These are phyloP conservation scores for Fusarium burgessii DNA, from an alignment of 2,329 filamentous ascomycete genomes.

Conservation along the genomic window DNA sequence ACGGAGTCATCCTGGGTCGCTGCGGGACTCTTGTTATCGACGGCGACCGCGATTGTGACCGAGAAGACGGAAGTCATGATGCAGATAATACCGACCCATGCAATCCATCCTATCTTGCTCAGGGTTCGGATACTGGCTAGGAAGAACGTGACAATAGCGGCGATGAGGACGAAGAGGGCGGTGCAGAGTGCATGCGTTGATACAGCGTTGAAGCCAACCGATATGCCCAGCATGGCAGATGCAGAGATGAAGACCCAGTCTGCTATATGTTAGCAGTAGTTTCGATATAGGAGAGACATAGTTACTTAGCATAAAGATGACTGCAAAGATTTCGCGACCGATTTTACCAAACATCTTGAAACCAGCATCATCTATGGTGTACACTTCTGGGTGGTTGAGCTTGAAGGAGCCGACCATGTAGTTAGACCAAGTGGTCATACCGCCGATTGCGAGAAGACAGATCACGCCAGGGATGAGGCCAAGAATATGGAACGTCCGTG, in stretches of 20 bases:
- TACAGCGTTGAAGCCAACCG: conserved; percentile 54
- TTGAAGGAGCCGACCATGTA: conserved; percentile 65
- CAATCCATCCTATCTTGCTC: conserved; percentile 48
- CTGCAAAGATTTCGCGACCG: conserved; percentile 57
- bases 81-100: conserved; percentile 48
- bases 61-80: conserved; percentile 47
- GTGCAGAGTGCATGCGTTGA: conserved; percentile 55
- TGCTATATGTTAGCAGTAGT: conserved; percentile 13
- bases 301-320: conserved; percentile 52
- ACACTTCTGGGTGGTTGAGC: conserved; percentile 60
- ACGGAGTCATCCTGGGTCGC: conserved; percentile 42
- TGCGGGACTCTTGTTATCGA: conserved; percentile 47
- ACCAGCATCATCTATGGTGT: conserved; percentile 65
- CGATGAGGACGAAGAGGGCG: conserved; percentile 54
- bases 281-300: neutral
- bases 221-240: conserved; percentile 56
- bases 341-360: conserved; percentile 58
- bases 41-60: conserved; percentile 48
- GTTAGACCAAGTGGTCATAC: conserved; percentile 61
- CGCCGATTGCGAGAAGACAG: conserved; percentile 53
- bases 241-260: conserved; percentile 50
- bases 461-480: conserved; percentile 63
- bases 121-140: conserved; percentile 51
- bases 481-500: conserved; percentile 57
- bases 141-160: conserved; percentile 44